phyloP scores from a whole-genome alignment of 164 flowering plant species.

The Piper longum region DNA sequence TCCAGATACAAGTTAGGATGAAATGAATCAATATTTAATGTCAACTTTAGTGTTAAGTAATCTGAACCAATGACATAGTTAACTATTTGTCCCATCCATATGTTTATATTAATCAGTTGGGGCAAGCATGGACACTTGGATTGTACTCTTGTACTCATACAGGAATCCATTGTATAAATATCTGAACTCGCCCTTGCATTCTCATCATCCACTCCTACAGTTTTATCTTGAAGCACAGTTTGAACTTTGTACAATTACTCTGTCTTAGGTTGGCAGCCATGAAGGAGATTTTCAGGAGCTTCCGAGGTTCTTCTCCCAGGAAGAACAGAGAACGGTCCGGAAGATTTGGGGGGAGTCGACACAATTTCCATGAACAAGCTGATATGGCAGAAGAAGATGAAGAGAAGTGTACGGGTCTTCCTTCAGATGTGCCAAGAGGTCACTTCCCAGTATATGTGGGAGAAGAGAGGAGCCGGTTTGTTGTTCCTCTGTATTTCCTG shows the following conservation, averaged over 20 bases:
- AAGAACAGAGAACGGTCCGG: background rate
- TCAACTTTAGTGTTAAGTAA: too few species aligned
- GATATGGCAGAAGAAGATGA: background rate
- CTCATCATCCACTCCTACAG: background rate
- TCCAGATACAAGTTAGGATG: too few species aligned
- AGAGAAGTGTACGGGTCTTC: background rate
- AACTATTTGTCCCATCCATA: background rate
- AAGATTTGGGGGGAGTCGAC: too few species aligned
- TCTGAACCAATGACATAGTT: background rate
- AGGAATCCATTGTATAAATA: conserved; percentile 5
- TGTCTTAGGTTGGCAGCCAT: background rate
- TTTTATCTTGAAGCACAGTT: background rate
- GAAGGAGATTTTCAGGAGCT: conserved; percentile 3
- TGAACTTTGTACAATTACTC: too few species aligned
- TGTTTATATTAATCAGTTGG: background rate
- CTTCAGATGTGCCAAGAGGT: conserved; percentile 40
- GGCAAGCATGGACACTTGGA: background rate
- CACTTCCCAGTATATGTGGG: conserved; percentile 55
- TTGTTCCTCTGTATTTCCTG: conserved; percentile 34
- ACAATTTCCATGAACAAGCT: background rate
- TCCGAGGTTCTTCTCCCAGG: conserved; percentile 1
- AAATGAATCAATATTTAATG: too few species aligned
- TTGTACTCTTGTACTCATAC: background rate
- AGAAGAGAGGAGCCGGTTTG: conserved; percentile 31
- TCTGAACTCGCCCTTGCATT: background rate